Conservation (phyloP, 73 alveolate species). For the Tetrahymena elliotti region DNA sequence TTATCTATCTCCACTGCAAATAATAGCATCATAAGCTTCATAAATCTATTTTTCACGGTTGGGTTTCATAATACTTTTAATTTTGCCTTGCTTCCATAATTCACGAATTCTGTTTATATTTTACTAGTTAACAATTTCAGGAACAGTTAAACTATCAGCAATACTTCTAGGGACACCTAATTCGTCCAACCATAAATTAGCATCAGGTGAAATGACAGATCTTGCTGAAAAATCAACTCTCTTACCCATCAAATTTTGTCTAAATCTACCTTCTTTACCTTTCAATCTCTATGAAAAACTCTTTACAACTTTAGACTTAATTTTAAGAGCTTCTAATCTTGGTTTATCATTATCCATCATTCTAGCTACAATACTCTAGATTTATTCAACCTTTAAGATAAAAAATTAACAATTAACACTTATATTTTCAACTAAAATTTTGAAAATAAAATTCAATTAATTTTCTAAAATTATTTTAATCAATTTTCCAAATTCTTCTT, state of each 20-base stretch:
- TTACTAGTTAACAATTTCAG: slow-evolving; percentile 30
- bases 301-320: slow-evolving; percentile 34
- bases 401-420: not conserved
- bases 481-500: no score
- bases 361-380: slow-evolving; percentile 32
- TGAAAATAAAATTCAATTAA: no score
- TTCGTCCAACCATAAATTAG: slow-evolving; percentile 96
- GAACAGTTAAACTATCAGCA: slow-evolving; percentile 40
- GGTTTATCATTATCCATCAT: slow-evolving; percentile 41
- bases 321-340: slow-evolving; percentile 12
- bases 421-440: not conserved
- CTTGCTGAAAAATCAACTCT: slow-evolving; percentile 99
- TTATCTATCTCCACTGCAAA: not conserved
- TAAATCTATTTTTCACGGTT: slow-evolving; percentile 18
- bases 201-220: slow-evolving; percentile 99
- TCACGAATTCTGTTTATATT: slow-evolving; percentile 25
- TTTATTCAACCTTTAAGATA: slow-evolving; percentile 4
- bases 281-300: slow-evolving; percentile 87
- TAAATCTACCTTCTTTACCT: slow-evolving; percentile 99
- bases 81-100: slow-evolving; percentile 18
- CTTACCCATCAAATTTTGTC: slow-evolving; percentile 99
- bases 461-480: no score
- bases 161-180: slow-evolving; percentile 77
- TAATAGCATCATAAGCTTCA: slow-evolving; percentile 7
- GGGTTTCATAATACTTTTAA: slow-evolving; percentile 26